Evolutionary conservation across 139 green algal species (phyloP), one percentile per base, ranked within the genome.

Genomic region (Tetraselmis striata): DNA sequence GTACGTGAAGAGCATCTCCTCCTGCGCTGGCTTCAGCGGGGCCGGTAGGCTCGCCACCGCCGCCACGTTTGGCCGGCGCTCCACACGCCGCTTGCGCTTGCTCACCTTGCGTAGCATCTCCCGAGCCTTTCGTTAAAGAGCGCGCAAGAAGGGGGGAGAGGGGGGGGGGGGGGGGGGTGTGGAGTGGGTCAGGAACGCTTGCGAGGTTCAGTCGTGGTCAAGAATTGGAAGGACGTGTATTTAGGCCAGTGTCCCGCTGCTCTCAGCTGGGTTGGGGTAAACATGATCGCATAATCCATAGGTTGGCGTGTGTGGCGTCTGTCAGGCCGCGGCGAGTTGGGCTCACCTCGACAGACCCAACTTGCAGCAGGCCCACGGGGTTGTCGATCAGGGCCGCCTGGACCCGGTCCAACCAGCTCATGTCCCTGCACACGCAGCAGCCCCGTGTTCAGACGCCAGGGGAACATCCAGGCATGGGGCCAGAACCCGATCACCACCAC

Each of bases 31-130:
- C 45, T 86, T 75, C 2, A 85, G 88, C 28, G 85, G 86, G 23
- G 87, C 76, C 23, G 28, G 25, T 59, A 93, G 82, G 30, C 77
- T 59, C 0, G 85, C 79, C 1, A 93, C 87, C 1, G 81, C 78
- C 0, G 28, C 74, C 25, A 67, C 18, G 45, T 67, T 67, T 5
- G 45, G 45, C 45, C 45, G 45, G 11, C 45, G 45, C 45, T 67
- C 45, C 5, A 67, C 45, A 67, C 83, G 79, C 45, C 83, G 30
- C 45, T 89, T 85, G 2, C 82, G 77, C 82, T 86, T 74, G 0
- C 88, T 78, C 23, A 79, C 28, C 26, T 87, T 79, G 0, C 81
- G 78, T 24, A 89, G 84, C 59, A 81, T 83, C 59, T 83, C 81
- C 32, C 86, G 32, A 75, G 0, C n/a, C 59, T 29, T 22, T 23